Base-by-base conservation (phyloP, 306 rosid species). In the Parietaria judaica region DNA sequence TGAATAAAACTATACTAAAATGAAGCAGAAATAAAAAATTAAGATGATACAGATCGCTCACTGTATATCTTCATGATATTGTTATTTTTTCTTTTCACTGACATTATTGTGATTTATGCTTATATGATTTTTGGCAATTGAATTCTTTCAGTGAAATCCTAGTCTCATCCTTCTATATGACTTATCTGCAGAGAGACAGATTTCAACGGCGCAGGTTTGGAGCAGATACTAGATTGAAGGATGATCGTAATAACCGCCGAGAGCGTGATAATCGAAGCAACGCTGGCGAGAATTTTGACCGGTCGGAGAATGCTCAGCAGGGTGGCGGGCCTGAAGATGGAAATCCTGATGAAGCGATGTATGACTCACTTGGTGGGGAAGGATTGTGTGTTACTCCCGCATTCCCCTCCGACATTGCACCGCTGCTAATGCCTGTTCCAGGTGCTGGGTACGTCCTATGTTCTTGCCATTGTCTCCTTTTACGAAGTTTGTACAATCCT, bases 381-480 rank as follows among this genome's bases (percentile, higher is more conserved):
- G 86, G 83, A 49, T 61, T 78, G 66, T 74, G 73, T 59, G 87
- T 72, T 52, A 85, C 82, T 66, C 84, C 83, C 52, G 78, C 96
- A 60, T 92, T 84, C 76, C 73, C 83, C 61, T 67, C 99, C 34
- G 99, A 92, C 73, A 86, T 92, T 48, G 66, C 86, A 36, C 88
- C 95, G 54, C 97, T 94, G 11, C 80, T 94, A 76, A 94, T 94
- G 99, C 99, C 99, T 56, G 97, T 94, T 47, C 99, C 99, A 71
- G 99, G 99, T 70, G 99, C 99, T 74, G 99, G 99, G 99, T 94
- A 68, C 64, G 94, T 80, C 59, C 37, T 34, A 16, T 64, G 68
- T n/a, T 35, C 36, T 67, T 74, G 10, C n/a, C 12, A 13, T 64
- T 69, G 9, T 31, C 7, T 59, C 23, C 48, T 45, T 51, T 63